Percentiles rank a stretch among this genome's conserved stretches.
These are phyloP conservation scores for Colletotrichum sp. DNA, from an alignment of 2,329 filamentous ascomycete species.

Conservation along the genomic window DNA sequence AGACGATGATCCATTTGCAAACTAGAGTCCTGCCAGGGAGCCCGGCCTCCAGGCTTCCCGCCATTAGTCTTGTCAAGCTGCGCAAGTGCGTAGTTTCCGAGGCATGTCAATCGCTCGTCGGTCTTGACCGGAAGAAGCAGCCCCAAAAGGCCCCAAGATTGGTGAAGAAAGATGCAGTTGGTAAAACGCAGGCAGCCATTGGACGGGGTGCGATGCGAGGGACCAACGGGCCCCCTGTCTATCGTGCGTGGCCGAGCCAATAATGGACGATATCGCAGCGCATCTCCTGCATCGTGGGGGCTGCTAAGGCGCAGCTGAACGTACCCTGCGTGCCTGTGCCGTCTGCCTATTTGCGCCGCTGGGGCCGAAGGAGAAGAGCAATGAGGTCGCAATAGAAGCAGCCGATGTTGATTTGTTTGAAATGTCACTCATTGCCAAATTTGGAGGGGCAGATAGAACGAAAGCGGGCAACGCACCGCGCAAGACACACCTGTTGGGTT, in stretches of 20 bases:
- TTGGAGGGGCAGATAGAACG: background rate
- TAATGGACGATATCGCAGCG: conserved; percentile 4
- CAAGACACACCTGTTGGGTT: background rate
- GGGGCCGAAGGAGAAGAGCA: background rate
- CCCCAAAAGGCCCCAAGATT: background rate
- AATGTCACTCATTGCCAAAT: background rate
- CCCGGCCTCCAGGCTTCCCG: background rate
- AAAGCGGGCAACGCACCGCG: background rate
- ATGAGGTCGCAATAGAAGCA: background rate
- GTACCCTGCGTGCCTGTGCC: conserved; percentile 7
- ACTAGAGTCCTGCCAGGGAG: background rate
- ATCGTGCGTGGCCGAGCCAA: conserved; percentile 9
- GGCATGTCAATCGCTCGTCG: background rate
- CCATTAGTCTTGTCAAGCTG: background rate
- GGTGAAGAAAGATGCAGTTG: conserved; percentile 1
- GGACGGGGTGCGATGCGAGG: conserved; percentile 7
- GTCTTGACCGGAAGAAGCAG: conserved; percentile 5
- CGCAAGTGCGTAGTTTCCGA: conserved; percentile 1
- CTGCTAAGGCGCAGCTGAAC: conserved; percentile 14
- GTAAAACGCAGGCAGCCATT: conserved; percentile 4
- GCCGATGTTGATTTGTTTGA: background rate
- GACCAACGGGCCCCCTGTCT: background rate
- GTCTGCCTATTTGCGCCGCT: background rate
- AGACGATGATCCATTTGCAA: background rate
- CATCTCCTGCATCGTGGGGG: conserved; percentile 11